Evolutionary conservation across 257 asterid species (phyloP).

Genomic region (Rhazya stricta): DNA sequence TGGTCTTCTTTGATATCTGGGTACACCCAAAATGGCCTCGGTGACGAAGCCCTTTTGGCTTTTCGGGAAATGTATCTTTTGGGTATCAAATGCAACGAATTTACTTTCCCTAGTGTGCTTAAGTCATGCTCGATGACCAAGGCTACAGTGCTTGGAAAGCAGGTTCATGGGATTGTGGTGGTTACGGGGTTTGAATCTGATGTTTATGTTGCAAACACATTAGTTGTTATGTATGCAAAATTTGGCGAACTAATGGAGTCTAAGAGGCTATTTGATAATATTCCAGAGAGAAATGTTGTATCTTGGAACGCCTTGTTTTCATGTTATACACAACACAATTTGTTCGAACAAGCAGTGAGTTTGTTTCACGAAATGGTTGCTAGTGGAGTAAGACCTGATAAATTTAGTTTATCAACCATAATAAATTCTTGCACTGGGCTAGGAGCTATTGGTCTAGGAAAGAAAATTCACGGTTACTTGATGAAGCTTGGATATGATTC

Average conservation of each 20-base stretch:
- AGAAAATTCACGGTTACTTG: constrained; percentile 56
- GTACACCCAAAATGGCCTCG: constrained; percentile 55
- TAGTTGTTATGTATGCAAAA: constrained; percentile 63
- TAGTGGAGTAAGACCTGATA: constrained; percentile 56
- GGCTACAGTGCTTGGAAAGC: constrained; percentile 44
- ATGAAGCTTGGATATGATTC: constrained; percentile 56
- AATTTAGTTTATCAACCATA: constrained; percentile 62
- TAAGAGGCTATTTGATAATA: constrained; percentile 60
- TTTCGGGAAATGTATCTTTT: constrained; percentile 50
- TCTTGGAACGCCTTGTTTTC: constrained; percentile 68
- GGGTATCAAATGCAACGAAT: constrained; percentile 58
- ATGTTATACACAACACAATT: constrained; percentile 47
- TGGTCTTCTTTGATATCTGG: constrained; percentile 84
- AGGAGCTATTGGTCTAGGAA: constrained; percentile 48
- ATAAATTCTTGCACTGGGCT: constrained; percentile 62
- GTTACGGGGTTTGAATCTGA: constrained; percentile 58
- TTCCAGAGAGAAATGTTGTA: constrained; percentile 59
- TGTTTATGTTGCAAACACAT: constrained; percentile 59
- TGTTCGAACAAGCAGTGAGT: constrained; percentile 44
- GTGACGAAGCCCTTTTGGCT: constrained; percentile 49
- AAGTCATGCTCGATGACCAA: constrained; percentile 54
- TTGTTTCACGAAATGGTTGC: constrained; percentile 59
- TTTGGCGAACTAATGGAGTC: constrained; percentile 45
- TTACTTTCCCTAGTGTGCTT: constrained; percentile 68
- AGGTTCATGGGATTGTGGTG: constrained; percentile 58